Evolutionary conservation across 371 early-diverging fungal genomes (phyloP).

Genomic region (Syncephalastrum monosporum): DNA sequence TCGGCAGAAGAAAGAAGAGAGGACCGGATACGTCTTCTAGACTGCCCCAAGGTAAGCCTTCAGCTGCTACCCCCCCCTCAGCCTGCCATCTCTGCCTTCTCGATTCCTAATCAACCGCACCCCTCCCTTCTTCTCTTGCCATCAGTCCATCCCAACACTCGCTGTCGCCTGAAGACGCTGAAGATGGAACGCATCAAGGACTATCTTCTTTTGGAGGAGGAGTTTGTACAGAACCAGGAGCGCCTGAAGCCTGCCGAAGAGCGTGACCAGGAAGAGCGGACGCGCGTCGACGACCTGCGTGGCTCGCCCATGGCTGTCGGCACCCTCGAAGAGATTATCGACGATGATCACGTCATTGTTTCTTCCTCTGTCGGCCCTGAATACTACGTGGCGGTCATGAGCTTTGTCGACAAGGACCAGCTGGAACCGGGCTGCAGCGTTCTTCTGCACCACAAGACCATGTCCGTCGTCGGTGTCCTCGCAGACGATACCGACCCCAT

Average conservation of each 20-base stretch:
- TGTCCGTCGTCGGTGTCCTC: constrained; percentile 96
- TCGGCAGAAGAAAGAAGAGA: constrained; percentile 97
- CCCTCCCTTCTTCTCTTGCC: too few relatives aligned
- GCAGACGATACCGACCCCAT: constrained; percentile 98
- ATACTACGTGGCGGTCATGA: constrained; percentile 98
- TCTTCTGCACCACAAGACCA: constrained; percentile 95
- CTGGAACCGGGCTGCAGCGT: constrained; percentile 99
- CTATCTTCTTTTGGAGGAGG: constrained; percentile 96
- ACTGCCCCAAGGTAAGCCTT: constrained; percentile 80
- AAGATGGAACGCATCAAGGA: constrained; percentile 98
- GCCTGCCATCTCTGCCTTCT: too few relatives aligned
- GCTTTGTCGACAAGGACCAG: constrained; percentile 99
- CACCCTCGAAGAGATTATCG: constrained; percentile 99
- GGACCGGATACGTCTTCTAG: constrained; percentile 94
- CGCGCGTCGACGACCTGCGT: constrained; percentile 96
- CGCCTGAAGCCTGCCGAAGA: constrained; percentile 95
- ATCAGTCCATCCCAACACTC: constrained; percentile 93
- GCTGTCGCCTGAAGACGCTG: constrained; percentile 95
- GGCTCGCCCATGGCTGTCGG: constrained; percentile 99
- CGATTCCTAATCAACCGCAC: too few relatives aligned
- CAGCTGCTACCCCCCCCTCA: too few relatives aligned
- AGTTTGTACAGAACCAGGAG: constrained; percentile 98
- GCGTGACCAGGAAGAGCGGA: constrained; percentile 91
- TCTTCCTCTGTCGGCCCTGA: constrained; percentile 96
- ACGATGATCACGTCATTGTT: constrained; percentile 99